Percentiles rank a stretch among this genome's conserved stretches.
Evolutionary conservation across 2,329 filamentous ascomycete genomes (phyloP).

Genomic region (Samsoniella hepiali): DNA sequence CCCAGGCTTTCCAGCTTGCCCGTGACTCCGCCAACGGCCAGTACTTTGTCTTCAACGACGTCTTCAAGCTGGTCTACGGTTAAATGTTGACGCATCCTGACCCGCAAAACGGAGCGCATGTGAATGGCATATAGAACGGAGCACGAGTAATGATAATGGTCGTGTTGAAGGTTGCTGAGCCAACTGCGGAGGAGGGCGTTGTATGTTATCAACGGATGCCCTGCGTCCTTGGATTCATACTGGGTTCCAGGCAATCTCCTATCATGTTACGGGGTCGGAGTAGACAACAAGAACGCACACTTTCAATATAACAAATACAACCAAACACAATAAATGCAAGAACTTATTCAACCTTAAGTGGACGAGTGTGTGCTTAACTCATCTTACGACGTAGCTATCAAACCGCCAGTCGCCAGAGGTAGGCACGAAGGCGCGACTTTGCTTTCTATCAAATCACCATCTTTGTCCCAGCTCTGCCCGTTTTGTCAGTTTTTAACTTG

Average conservation of each 20-base stretch:
- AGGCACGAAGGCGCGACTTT: no score
- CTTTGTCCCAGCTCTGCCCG: no score
- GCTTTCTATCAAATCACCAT: no score
- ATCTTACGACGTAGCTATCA: no score
- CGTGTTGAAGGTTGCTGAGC: neutral
- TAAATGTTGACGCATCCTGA: constrained; percentile 29
- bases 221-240: neutral
- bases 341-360: no score
- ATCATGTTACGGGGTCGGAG: neutral
- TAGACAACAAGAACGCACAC: neutral
- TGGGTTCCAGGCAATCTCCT: neutral
- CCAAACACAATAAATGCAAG: neutral
- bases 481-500: neutral
- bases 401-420: no score
- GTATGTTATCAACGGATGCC: neutral
- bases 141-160: constrained; percentile 5
- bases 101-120: neutral
- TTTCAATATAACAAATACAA: neutral
- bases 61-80: constrained; percentile 85
- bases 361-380: no score
- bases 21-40: constrained; percentile 58
- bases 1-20: constrained; percentile 82
- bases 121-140: constrained; percentile 12
- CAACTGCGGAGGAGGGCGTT: neutral
- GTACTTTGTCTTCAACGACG: constrained; percentile 90